These are phyloP conservation scores for Leccinellum luteum DNA, from an alignment of 768 basidiomycete species.

Conservation along the genomic window DNA sequence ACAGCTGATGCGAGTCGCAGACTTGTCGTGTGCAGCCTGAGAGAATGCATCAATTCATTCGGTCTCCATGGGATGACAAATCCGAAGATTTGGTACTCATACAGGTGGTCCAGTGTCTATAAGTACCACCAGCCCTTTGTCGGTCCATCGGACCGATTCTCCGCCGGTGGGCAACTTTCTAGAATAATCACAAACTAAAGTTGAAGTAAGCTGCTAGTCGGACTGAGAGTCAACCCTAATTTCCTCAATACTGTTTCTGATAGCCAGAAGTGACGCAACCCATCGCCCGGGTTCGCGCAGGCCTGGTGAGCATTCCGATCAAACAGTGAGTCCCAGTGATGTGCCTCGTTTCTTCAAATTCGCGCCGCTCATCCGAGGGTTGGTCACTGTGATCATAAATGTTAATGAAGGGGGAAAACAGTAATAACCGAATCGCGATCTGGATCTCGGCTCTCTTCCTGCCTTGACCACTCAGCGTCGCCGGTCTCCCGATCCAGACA, in stretches of 20 bases:
- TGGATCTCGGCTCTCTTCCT: background rate
- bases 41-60: background rate
- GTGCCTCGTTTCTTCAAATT: background rate
- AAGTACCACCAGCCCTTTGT: background rate
- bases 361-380: background rate
- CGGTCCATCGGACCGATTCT: background rate
- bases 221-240: background rate
- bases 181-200: background rate
- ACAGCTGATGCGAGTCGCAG: background rate
- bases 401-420: background rate
- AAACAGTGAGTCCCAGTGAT: background rate
- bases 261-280: background rate
- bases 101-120: background rate
- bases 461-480: background rate
- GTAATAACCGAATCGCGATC: conserved; percentile 1
- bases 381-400: background rate
- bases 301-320: background rate
- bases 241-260: background rate
- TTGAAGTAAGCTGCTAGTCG: background rate
- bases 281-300: background rate
- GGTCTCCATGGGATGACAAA: background rate
- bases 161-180: background rate
- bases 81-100: background rate
- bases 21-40: background rate
- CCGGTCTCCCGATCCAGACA: background rate